Base-by-base conservation (phyloP, 2,329 filamentous ascomycete species). In the Penicillium brasilianum region DNA sequence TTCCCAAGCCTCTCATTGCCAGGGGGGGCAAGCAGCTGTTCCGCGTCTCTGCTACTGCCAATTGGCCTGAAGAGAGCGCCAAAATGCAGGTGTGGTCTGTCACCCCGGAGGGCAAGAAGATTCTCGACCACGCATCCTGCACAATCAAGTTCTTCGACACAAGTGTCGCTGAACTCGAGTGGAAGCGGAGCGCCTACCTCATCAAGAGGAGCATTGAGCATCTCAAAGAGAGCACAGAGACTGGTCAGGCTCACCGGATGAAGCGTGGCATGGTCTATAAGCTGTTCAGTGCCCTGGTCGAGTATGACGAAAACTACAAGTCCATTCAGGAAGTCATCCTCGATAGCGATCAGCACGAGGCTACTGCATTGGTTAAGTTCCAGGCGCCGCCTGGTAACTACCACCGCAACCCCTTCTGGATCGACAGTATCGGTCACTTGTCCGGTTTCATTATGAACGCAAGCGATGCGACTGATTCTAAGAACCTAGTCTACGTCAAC, bases 191-290 rank as follows among this genome's bases (percentile, higher is more conserved):
- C 66, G 83, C 84, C 67, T 92, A 93, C 72, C 81, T 92, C 37
- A 87, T 94, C 72, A 85, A 87, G 69, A 83, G 82, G 22, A 85
- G 87, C 58, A 83, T 89, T 57, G 81, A 87, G 20, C 77, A 81
- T 28, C 82, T 89, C 2, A 79, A 83, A 67, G 78, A 85, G 63
- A 88, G 87, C 61, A 88, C 90, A 58, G 79, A 85, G 68, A 83
- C 81, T 36, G 90, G 90, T 41, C 84, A 85, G 58, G 89, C 89
- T 30, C 89, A 90, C 73, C 90, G 90, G 77, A 85, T 93, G 63
- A 85, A 89, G 53, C 87, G 89, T 28, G 89, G 89, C 36, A 86
- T 93, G 79, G 88, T 89, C 14, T 95, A 95, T 83, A 93, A 93
- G 78, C 83, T 89, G 55, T 87, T 87, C 78, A 83, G 83, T 70